Conservation (phyloP, 164 flowering plant genomes). For the Tinospora cordifolia region DNA sequence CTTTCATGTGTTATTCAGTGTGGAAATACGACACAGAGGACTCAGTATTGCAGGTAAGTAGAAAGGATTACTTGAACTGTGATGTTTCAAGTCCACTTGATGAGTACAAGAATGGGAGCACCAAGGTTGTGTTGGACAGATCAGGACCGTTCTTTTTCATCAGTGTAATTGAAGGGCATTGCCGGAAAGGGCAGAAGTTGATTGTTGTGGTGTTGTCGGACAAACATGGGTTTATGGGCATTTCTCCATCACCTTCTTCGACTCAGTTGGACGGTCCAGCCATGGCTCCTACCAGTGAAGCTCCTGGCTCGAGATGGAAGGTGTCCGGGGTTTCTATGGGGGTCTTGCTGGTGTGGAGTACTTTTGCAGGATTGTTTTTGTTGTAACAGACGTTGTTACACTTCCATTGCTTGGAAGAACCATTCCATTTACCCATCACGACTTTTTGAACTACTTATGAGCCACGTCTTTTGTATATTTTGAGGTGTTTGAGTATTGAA, state of each 20-base stretch:
- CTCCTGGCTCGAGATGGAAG: background rate
- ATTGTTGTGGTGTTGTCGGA: background rate
- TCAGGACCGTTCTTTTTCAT: slow-evolving; percentile 50
- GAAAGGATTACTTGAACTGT: slow-evolving; percentile 24
- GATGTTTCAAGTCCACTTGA: slow-evolving; percentile 33
- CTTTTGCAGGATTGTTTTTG: background rate
- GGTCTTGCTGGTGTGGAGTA: background rate
- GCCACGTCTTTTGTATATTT: too few species aligned
- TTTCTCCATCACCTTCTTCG: background rate
- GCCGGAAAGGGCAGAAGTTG: slow-evolving; percentile 2
- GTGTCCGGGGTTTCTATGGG: background rate
- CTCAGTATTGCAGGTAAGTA: slow-evolving; percentile 44
- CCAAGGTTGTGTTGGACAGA: slow-evolving; percentile 26
- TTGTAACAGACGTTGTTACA: background rate
- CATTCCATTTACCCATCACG: background rate
- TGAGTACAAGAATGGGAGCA: slow-evolving; percentile 34
- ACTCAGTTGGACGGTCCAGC: background rate
- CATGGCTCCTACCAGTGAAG: background rate
- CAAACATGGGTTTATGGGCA: background rate
- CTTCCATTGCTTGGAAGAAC: too few species aligned
- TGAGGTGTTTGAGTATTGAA: too few species aligned
- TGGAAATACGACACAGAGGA: slow-evolving; percentile 38
- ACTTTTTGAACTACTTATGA: background rate
- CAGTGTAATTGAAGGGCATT: slow-evolving; percentile 26
- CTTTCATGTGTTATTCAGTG: slow-evolving; percentile 20